A percentile compares a stretch with the other conserved stretches of the same genome.
phyloP scores from a whole-genome alignment of 2,329 filamentous ascomycete genomes.

The Drechslera avenae region DNA sequence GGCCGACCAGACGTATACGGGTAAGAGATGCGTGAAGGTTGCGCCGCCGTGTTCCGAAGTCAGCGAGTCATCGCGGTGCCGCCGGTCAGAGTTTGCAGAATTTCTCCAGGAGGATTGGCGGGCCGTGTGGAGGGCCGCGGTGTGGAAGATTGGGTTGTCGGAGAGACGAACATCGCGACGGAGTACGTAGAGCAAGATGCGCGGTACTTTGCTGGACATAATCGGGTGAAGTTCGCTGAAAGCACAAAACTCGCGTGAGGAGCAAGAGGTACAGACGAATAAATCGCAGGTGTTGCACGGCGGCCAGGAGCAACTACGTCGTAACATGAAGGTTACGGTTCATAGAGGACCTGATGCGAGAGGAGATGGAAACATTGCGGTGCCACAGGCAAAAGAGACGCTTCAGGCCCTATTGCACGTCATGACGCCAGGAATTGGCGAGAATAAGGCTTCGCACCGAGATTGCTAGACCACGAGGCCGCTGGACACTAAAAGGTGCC shows the following conservation, averaged over 20 bases:
- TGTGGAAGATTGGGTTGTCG: slow-evolving; percentile 76
- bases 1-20: slow-evolving; percentile 68
- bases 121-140: slow-evolving; percentile 47
- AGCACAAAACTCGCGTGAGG: slow-evolving; percentile 18
- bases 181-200: slow-evolving; percentile 71
- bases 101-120: slow-evolving; percentile 12
- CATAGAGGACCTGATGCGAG: slow-evolving; percentile 18
- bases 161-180: slow-evolving; percentile 73
- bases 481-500: slow-evolving; percentile 27
- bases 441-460: slow-evolving; percentile 25
- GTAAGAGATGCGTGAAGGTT: slow-evolving; percentile 64
- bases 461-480: slow-evolving; percentile 29
- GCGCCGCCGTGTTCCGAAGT: slow-evolving; percentile 28
- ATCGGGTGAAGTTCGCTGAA: slow-evolving; percentile 17
- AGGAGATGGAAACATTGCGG: slow-evolving; percentile 25
- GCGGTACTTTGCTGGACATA: slow-evolving; percentile 35
- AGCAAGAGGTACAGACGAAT: slow-evolving; percentile 33
- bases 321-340: slow-evolving; percentile 36
- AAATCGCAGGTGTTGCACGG: slow-evolving; percentile 34
- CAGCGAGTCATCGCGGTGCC: slow-evolving; percentile 48
- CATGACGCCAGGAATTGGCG: slow-evolving; percentile 26
- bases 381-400: slow-evolving; percentile 22
- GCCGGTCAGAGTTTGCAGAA: slow-evolving; percentile 15
- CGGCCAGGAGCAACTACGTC: slow-evolving; percentile 41
- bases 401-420: slow-evolving; percentile 24